Conservation (phyloP, 192 early-diverging fungal species). For the Rhizophagus prolifer region DNA sequence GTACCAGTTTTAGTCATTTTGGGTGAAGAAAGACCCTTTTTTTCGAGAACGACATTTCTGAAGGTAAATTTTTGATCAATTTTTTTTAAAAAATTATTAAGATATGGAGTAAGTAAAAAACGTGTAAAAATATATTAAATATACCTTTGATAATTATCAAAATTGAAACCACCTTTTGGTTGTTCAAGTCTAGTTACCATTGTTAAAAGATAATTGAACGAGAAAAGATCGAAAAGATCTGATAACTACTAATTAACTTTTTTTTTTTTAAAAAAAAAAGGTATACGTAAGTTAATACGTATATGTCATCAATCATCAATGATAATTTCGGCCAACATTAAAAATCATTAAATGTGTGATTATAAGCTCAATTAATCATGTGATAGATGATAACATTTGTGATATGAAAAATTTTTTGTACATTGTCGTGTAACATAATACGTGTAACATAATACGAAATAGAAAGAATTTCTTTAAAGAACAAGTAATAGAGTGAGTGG, state of each 20-base stretch:
- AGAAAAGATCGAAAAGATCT: not conserved
- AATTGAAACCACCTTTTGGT: slow-evolving; percentile 76
- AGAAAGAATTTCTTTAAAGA: not conserved
- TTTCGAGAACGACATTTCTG: slow-evolving; percentile 75
- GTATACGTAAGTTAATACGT: too few relatives aligned
- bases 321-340: too few relatives aligned
- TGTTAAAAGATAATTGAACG: not conserved
- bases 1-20: slow-evolving; percentile 94
- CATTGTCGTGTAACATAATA: too few relatives aligned
- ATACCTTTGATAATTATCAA: slow-evolving; percentile 82
- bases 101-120: not conserved
- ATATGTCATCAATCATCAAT: too few relatives aligned
- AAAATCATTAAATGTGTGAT: too few relatives aligned
- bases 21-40: slow-evolving; percentile 77
- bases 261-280: too few relatives aligned
- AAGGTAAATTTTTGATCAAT: not conserved
- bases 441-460: not conserved
- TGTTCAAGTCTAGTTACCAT: slow-evolving; percentile 57
- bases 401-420: too few relatives aligned
- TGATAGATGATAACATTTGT: too few relatives aligned
- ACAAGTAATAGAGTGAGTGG: not conserved
- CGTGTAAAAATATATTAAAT: not conserved
- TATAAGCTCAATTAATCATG: too few relatives aligned
- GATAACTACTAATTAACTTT: too few relatives aligned
- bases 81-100: too few relatives aligned